Base-by-base conservation (phyloP, 1,284 basidiomycete genomes). In the Cryptococcus amylolentus region DNA sequence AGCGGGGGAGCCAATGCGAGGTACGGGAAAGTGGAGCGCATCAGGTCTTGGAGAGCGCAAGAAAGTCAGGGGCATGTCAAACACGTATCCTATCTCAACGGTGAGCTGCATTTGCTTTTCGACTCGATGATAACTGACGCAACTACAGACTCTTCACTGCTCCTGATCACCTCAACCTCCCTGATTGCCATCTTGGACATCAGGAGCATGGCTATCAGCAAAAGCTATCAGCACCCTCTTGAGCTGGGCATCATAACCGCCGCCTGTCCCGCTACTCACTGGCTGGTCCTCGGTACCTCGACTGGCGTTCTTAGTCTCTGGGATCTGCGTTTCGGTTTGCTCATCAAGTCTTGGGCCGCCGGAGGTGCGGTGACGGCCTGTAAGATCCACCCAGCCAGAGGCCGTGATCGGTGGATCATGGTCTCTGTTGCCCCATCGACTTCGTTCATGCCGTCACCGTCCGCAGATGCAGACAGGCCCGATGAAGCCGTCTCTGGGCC, bases 261-360 rank as follows among this genome's bases (percentile, higher is more conserved):
- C 49, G 75, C 96, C 51, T 95, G 90, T 64, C 83, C 84, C 27
- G 88, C 88, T 64, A 84, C 84, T 27, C 84, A 88, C 4, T 98
- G 95, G 95, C 80, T 93, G 38, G 80, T 95, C 6, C 85, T 89
- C 31, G 94, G 91, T 2, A 95, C 94, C 0, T 84, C 88, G 2
- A 84, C 84, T 1, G 95, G 95, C 5, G 83, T 87, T 9, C 78
- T 98, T 7, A 86, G 87, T 3, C 81, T 98, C 1, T 98, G 94
- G 93, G 95, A 98, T 77, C 83, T 93, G 51, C 86, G 95, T 2
- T 98, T 98, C 64, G 91, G 91, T 0, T 79, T 98, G n/a, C 78
- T 89, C 6, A 79, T 98, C 65, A 88, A 88, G 71, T 88, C 85
- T 50, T 97, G 94, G 94, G 84, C 85, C 61, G 85, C 86, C 1